Evolutionary conservation across 768 basidiomycete genomes (phyloP), one percentile per base, ranked within the genome.

Genomic region (Stropharia rugosoannulata): DNA sequence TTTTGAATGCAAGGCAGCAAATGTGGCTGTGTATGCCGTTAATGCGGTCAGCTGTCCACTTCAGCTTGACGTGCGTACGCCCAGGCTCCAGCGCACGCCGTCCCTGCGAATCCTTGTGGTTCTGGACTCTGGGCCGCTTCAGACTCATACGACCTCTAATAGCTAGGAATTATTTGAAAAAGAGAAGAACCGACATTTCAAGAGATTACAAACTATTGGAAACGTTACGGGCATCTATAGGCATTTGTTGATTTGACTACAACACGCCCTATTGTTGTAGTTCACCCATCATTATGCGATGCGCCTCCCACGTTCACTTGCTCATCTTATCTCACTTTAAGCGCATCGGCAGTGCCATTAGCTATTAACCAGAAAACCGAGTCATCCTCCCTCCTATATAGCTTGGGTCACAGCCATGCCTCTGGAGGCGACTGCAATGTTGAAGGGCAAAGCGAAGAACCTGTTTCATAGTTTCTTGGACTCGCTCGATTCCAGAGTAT

Each of bases 401-500:
- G 6, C 29, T 32, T 32, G 29, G 5, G 7, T 10, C 5, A 7
- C 35, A 10, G 15, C 35, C 35, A 42, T 35, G 45, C 29, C 36
- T 40, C 37, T 22, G 29, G 25, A 44, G 25, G 40, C n/a, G n/a
- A 18, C 40, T 11, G 35, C n/a, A 5, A 48, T 29, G 32, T 29
- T 52, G 36, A 58, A 54, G 47, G 25, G 29, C 15, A 56, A 55
- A 40, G 58, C 63, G 13, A 56, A 45, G 19, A 52, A 57, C 42
- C 58, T 69, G 9, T 40, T 69, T 19, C 45, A 59, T 40, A 71
- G 66, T 32, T 38, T 59, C 12, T 51, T 63, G 7, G 61, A 61
- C 11, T 52, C 42, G 12, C 25, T 44, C 9, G 51, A 55, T 10
- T 32, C 29, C 50, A 53, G 61, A 60, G 54, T 61, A 49, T 49